Conservation (phyloP, 768 basidiomycete species). For the Lactifluus echinatus region DNA sequence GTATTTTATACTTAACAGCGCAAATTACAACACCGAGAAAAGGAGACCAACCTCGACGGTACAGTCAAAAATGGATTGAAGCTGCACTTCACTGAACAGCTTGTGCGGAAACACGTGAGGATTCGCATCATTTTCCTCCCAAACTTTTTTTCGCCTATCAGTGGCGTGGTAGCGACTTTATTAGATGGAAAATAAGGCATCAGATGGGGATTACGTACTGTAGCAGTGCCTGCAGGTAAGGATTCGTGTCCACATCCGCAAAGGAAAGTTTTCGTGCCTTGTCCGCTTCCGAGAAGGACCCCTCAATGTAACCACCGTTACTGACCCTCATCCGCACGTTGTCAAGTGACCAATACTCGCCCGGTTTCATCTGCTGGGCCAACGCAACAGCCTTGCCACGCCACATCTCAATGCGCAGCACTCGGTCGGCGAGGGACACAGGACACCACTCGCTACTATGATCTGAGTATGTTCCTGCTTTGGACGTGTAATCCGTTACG, state of each 20-base stretch:
- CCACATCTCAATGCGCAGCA: constrained; percentile 21
- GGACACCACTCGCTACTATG: constrained; percentile 17
- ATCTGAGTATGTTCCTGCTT: constrained; percentile 1
- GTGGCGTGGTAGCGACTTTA: neutral
- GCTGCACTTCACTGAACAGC: constrained; percentile 12
- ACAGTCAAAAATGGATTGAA: constrained; percentile 13
- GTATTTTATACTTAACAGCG: neutral
- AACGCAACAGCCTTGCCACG: constrained; percentile 12
- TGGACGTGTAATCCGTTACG: constrained; percentile 20
- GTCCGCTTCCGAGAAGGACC: constrained; percentile 12
- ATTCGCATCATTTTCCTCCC: constrained; percentile 18
- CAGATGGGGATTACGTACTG: constrained; percentile 3
- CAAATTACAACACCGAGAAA: neutral
- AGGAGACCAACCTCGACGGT: constrained; percentile 17
- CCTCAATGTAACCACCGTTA: constrained; percentile 12
- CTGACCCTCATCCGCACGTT: constrained; percentile 19
- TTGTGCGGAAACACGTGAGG: constrained; percentile 18
- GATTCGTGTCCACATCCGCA: constrained; percentile 4
- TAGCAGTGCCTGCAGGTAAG: constrained; percentile 5
- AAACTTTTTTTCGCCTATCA: constrained; percentile 17
- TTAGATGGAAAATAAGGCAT: neutral
- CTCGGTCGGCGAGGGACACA: constrained; percentile 8
- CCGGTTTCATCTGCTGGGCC: constrained; percentile 16
- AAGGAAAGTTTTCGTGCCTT: constrained; percentile 16
- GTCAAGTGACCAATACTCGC: constrained; percentile 19